Evolutionary conservation across 495 filamentous ascomycete genomes (phyloP).

Genomic region (Gamarada debralockiae): DNA sequence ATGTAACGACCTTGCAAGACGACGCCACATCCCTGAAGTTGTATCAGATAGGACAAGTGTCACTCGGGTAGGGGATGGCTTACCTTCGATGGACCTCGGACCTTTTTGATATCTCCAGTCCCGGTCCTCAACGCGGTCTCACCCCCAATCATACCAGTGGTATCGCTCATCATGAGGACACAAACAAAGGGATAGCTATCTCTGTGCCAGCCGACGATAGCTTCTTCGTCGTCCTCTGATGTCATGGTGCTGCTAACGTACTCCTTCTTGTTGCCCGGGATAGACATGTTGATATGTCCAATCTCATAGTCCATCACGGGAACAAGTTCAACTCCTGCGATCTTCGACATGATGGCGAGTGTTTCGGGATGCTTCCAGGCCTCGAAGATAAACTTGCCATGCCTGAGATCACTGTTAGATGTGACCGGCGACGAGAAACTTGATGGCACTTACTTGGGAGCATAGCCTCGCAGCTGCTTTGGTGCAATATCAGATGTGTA

Average conservation of each 20-base stretch:
- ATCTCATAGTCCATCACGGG: conserved; percentile 72
- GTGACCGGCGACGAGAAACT: neutral
- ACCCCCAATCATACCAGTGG: conserved; percentile 64
- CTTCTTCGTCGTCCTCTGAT: conserved; percentile 55
- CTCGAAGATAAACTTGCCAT: conserved; percentile 63
- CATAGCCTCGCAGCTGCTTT: conserved; percentile 64
- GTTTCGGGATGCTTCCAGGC: conserved; percentile 66
- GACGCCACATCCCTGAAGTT: conserved; percentile 56
- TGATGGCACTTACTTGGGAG: conserved; percentile 50
- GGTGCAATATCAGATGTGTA: conserved; percentile 63
- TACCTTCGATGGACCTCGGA: conserved; percentile 55
- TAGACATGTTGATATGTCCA: conserved; percentile 66
- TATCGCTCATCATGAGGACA: conserved; percentile 72
- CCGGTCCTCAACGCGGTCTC: conserved; percentile 65
- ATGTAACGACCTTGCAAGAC: conserved; percentile 72
- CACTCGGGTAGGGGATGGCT: conserved; percentile 16
- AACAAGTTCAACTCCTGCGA: conserved; percentile 72
- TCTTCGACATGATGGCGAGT: conserved; percentile 59
- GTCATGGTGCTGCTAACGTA: conserved; percentile 35
- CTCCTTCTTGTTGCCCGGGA: conserved; percentile 41
- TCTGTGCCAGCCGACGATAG: conserved; percentile 67
- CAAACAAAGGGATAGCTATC: conserved; percentile 78
- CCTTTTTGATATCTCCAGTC: conserved; percentile 59
- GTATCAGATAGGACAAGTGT: conserved; percentile 4
- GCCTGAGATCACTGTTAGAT: conserved; percentile 32